These are phyloP conservation scores for Cordyceps cateniannulata DNA, from an alignment of 2,329 filamentous ascomycete genomes.

Conservation along the genomic window DNA sequence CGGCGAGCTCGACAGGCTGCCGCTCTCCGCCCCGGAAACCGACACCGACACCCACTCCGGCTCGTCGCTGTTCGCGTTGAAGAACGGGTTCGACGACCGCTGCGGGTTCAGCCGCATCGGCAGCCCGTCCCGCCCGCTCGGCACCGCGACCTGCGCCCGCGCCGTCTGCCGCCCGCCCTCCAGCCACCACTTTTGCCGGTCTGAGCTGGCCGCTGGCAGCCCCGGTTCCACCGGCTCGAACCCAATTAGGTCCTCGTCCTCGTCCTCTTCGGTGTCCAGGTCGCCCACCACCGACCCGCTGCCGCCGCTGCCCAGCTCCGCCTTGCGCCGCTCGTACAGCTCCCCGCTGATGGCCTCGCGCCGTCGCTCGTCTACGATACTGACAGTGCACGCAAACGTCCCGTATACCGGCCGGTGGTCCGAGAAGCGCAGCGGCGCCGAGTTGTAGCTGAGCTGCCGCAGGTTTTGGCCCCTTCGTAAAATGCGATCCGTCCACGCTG, in stretches of 20 bases:
- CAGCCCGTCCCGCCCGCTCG: slow-evolving; percentile 42
- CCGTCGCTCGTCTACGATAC: slow-evolving; percentile 66
- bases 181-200: slow-evolving; percentile 65
- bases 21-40: slow-evolving; percentile 37
- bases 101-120: slow-evolving; percentile 64
- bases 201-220: slow-evolving; percentile 60
- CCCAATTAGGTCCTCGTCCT: slow-evolving; percentile 75
- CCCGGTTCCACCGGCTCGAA: slow-evolving; percentile 81
- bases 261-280: slow-evolving; percentile 64
- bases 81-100: slow-evolving; percentile 77
- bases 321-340: slow-evolving; percentile 65
- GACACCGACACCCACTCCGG: slow-evolving; percentile 75
- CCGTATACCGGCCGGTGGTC: slow-evolving; percentile 96
- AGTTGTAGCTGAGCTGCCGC: slow-evolving; percentile 75
- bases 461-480: slow-evolving; percentile 80
- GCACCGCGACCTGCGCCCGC: slow-evolving; percentile 63
- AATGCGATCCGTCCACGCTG: slow-evolving; percentile 95
- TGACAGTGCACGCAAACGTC: slow-evolving; percentile 77
- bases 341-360: slow-evolving; percentile 68
- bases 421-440: slow-evolving; percentile 78
- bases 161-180: slow-evolving; percentile 63
- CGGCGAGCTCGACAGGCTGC: slow-evolving; percentile 52
- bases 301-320: slow-evolving; percentile 52
- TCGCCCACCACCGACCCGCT: slow-evolving; percentile 43
- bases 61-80: slow-evolving; percentile 53